Conservation (phyloP, 2,329 filamentous ascomycete genomes). For the Stromatinia cepivora region DNA sequence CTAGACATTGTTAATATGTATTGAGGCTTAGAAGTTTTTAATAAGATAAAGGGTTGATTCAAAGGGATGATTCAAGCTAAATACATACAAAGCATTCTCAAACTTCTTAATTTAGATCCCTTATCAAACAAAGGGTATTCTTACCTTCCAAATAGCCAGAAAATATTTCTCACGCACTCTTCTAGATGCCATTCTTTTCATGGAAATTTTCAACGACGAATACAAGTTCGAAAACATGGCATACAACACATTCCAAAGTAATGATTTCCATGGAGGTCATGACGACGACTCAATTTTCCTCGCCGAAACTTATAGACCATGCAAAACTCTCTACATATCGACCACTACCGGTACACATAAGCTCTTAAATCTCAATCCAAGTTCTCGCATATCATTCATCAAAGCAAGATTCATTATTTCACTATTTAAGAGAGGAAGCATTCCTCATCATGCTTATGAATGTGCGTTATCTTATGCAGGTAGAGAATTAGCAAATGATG, state of each 20-base stretch:
- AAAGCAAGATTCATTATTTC: slow-evolving; percentile 1
- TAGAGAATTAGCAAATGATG: neutral
- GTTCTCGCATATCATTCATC: neutral
- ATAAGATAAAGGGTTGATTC: neutral
- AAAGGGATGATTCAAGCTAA: neutral
- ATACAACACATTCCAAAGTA: neutral
- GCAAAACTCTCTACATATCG: neutral
- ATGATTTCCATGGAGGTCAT: too few relatives aligned
- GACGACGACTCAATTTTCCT: neutral
- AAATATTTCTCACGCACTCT: neutral
- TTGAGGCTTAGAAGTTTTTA: neutral
- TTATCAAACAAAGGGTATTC: neutral
- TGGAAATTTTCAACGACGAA: neutral
- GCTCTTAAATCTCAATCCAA: neutral
- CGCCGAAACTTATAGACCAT: neutral
- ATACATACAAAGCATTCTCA: slow-evolving; percentile 5
- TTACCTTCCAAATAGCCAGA: neutral
- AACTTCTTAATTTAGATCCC: slow-evolving; percentile 9
- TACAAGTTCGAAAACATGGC: neutral
- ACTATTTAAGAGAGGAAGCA: neutral
- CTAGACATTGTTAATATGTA: neutral
- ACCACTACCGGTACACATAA: neutral
- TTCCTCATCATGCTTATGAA: neutral
- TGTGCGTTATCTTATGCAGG: slow-evolving; percentile 3
- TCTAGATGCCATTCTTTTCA: neutral